Evolutionary conservation across 2,329 filamentous ascomycete species (phyloP).

Genomic region (Verticillium isaacii): DNA sequence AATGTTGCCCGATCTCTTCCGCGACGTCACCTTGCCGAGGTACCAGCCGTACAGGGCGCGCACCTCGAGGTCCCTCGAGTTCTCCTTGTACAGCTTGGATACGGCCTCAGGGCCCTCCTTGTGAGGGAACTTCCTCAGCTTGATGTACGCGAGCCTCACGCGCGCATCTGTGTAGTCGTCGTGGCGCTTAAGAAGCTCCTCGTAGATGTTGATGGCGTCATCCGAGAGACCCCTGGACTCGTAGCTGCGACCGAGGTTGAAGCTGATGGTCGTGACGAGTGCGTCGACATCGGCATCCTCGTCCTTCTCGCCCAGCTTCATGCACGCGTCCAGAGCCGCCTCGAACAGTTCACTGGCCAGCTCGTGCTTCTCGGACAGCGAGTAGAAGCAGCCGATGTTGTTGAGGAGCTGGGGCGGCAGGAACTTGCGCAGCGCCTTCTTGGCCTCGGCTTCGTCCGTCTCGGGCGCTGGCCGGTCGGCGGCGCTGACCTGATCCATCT

Average conservation of each 20-base stretch:
- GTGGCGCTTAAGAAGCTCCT: slow-evolving; percentile 79
- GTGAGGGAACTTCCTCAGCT: slow-evolving; percentile 71
- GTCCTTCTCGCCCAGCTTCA: slow-evolving; percentile 73
- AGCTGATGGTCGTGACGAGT: slow-evolving; percentile 91
- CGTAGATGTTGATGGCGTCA: slow-evolving; percentile 83
- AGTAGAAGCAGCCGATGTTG: slow-evolving; percentile 96
- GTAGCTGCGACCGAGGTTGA: slow-evolving; percentile 91
- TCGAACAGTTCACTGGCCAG: slow-evolving; percentile 85
- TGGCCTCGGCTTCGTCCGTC: slow-evolving; percentile 53
- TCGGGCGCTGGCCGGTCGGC: slow-evolving; percentile 58
- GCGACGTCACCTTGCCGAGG: slow-evolving; percentile 71
- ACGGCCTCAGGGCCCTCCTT: slow-evolving; percentile 86
- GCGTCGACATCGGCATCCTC: slow-evolving; percentile 80
- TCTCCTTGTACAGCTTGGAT: slow-evolving; percentile 77
- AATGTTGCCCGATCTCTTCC: slow-evolving; percentile 76
- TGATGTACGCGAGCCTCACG: slow-evolving; percentile 84
- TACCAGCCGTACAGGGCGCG: slow-evolving; percentile 95
- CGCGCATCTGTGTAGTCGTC: slow-evolving; percentile 89
- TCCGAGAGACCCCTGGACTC: slow-evolving; percentile 78
- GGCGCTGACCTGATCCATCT: slow-evolving; percentile 71
- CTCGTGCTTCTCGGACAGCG: slow-evolving; percentile 77
- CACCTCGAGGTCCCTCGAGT: slow-evolving; percentile 83
- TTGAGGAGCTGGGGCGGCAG: slow-evolving; percentile 89
- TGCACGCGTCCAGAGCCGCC: slow-evolving; percentile 81
- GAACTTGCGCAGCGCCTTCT: slow-evolving; percentile 64